Conservation (phyloP, 805 yeast species). For the Cyberlindnera mrakii region DNA sequence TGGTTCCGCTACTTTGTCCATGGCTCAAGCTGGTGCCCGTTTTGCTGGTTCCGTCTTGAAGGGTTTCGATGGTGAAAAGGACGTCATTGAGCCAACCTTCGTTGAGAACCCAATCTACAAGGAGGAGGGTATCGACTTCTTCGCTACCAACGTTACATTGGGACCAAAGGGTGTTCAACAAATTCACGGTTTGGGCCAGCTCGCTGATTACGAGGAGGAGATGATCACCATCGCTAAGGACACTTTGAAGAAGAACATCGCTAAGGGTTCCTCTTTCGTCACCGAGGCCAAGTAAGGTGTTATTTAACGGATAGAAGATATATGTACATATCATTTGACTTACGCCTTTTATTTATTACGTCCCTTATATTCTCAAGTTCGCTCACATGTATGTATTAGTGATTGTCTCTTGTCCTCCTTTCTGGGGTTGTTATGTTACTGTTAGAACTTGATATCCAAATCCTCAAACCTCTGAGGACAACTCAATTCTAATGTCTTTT, state of each 20-base stretch:
- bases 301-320: not conserved
- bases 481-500: not conserved
- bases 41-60: constrained; percentile 60
- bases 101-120: constrained; percentile 80
- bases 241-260: constrained; percentile 50
- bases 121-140: constrained; percentile 87
- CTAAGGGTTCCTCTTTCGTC: constrained; percentile 89
- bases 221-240: constrained; percentile 77
- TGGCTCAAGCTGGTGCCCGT: constrained; percentile 89
- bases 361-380: too few species aligned
- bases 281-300: constrained; percentile 52
- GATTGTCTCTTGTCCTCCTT: not conserved
- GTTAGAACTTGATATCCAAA: not conserved
- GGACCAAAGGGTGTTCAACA: constrained; percentile 86
- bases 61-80: constrained; percentile 59
- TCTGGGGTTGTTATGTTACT: not conserved
- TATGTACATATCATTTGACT: too few species aligned
- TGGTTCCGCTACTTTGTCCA: constrained; percentile 88
- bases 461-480: not conserved
- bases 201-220: constrained; percentile 76
- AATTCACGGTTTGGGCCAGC: constrained; percentile 70
- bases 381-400: too few species aligned
- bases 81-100: constrained; percentile 61
- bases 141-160: constrained; percentile 89
- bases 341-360: too few species aligned